Percentiles rank a stretch among this genome's conserved stretches.
Conservation (phyloP, 2,329 filamentous ascomycete species). For the Penicillium palitans region DNA sequence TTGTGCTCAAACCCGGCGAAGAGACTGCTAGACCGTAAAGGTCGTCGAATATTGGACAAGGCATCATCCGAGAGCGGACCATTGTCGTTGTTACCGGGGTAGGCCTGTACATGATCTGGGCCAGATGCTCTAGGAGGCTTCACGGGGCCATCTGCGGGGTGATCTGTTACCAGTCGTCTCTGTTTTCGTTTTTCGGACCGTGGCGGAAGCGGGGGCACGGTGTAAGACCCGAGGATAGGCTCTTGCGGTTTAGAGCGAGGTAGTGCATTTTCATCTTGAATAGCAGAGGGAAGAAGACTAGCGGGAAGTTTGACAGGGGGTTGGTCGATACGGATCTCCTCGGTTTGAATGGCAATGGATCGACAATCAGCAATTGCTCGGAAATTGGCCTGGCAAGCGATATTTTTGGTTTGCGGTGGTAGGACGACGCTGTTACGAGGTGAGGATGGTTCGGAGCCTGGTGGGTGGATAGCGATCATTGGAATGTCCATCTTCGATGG, state of each 20-base stretch:
- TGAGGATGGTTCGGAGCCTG: constrained; percentile 77
- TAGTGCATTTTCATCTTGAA: constrained; percentile 58
- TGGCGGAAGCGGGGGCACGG: constrained; percentile 35
- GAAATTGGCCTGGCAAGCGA: constrained; percentile 74
- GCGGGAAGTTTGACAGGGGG: constrained; percentile 72
- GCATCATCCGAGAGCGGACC: constrained; percentile 64
- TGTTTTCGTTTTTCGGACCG: constrained; percentile 33
- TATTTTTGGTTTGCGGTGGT: constrained; percentile 77
- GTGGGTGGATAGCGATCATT: constrained; percentile 88
- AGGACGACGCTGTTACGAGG: constrained; percentile 73
- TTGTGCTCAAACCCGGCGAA: constrained; percentile 79
- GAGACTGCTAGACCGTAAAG: constrained; percentile 77
- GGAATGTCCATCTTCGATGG: constrained; percentile 60
- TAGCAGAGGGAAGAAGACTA: constrained; percentile 76
- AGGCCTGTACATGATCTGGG: constrained; percentile 60
- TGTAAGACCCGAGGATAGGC: constrained; percentile 37
- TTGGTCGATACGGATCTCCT: constrained; percentile 82
- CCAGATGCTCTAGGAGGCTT: constrained; percentile 23
- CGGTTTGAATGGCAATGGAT: constrained; percentile 74
- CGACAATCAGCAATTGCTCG: constrained; percentile 48
- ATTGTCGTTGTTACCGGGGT: constrained; percentile 79
- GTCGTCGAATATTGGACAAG: constrained; percentile 63
- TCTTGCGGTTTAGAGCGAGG: constrained; percentile 28
- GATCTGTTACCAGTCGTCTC: constrained; percentile 41
- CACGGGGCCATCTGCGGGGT: constrained; percentile 41